A percentile compares a stretch with the other conserved stretches of the same genome.
These are phyloP conservation scores for Chlorella sp. DNA, from an alignment of 139 green algal species.

Conservation along the genomic window DNA sequence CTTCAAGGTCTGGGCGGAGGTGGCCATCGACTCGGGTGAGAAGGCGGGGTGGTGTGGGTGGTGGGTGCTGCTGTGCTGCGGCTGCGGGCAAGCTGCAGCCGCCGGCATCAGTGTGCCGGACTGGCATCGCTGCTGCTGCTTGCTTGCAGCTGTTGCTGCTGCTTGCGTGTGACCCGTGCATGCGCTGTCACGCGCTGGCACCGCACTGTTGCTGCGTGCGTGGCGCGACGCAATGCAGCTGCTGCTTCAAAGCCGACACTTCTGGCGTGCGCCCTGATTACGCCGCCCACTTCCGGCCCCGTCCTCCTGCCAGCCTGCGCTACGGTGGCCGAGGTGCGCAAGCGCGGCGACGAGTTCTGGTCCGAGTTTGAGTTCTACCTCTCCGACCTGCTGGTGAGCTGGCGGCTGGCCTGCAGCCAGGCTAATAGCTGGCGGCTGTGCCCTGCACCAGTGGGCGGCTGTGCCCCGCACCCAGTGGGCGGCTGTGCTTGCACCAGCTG, in stretches of 20 bases:
- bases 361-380: slow-evolving; percentile 98
- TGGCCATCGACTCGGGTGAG: slow-evolving; percentile 89
- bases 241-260: too few species aligned
- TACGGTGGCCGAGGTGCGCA: slow-evolving; percentile 94
- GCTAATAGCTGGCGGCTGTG: too few species aligned
- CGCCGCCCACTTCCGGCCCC: too few species aligned
- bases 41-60: not conserved
- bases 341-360: slow-evolving; percentile 96
- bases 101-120: too few species aligned
- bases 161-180: not conserved
- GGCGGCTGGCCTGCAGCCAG: not conserved
- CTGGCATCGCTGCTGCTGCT: too few species aligned
- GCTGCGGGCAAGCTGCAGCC: too few species aligned
- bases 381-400: slow-evolving; percentile 87
- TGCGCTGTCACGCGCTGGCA: not conserved
- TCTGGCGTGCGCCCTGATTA: not conserved
- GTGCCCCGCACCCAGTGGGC: too few species aligned
- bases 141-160: not conserved
- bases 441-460: too few species aligned
- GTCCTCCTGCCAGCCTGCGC: slow-evolving; percentile 73
- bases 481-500: too few species aligned
- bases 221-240: too few species aligned
- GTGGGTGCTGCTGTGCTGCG: too few species aligned
- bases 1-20: slow-evolving; percentile 90
- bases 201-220: too few species aligned